Percentiles rank a stretch among this genome's conserved stretches.
Conservation (phyloP, 2,329 filamentous ascomycete species). For the Parafenestella ontariensis region DNA sequence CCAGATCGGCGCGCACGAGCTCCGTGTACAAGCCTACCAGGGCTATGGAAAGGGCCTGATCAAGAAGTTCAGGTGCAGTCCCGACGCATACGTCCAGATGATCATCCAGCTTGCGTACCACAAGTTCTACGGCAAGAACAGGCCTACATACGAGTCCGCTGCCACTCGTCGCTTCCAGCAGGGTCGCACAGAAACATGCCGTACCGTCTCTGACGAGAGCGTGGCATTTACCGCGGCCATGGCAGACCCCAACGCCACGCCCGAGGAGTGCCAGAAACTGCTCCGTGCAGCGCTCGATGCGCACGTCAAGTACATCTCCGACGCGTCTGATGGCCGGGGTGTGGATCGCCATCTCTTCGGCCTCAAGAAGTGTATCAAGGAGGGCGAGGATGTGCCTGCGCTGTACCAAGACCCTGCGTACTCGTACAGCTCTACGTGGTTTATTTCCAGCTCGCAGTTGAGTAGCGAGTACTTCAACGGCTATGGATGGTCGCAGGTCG, state of each 20-base stretch:
- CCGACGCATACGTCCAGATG: slow-evolving; percentile 98
- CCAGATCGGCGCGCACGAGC: slow-evolving; percentile 86
- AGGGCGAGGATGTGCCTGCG: slow-evolving; percentile 79
- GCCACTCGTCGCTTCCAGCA: slow-evolving; percentile 94
- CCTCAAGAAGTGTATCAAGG: slow-evolving; percentile 84
- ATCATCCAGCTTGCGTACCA: slow-evolving; percentile 96
- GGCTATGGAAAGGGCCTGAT: slow-evolving; percentile 98
- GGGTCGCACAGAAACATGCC: slow-evolving; percentile 95
- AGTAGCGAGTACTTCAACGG: slow-evolving; percentile 98
- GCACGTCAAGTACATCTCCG: slow-evolving; percentile 89
- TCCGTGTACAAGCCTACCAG: slow-evolving; percentile 94
- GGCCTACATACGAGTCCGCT: slow-evolving; percentile 96
- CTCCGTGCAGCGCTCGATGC: slow-evolving; percentile 83
- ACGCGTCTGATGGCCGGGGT: slow-evolving; percentile 89
- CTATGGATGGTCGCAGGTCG: slow-evolving; percentile 98
- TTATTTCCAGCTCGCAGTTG: slow-evolving; percentile 85
- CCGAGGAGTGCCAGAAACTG: slow-evolving; percentile 71
- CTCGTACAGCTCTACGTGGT: slow-evolving; percentile 86
- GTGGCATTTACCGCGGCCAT: slow-evolving; percentile 90
- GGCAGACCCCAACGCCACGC: slow-evolving; percentile 69
- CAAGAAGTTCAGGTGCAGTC: slow-evolving; percentile 99
- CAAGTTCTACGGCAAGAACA: slow-evolving; percentile 99
- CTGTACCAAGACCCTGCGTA: slow-evolving; percentile 90
- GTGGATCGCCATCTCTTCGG: slow-evolving; percentile 98
- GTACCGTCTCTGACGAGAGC: slow-evolving; percentile 87